Conservation (phyloP, 1,284 basidiomycete species). For the Vanrija humicola region DNA sequence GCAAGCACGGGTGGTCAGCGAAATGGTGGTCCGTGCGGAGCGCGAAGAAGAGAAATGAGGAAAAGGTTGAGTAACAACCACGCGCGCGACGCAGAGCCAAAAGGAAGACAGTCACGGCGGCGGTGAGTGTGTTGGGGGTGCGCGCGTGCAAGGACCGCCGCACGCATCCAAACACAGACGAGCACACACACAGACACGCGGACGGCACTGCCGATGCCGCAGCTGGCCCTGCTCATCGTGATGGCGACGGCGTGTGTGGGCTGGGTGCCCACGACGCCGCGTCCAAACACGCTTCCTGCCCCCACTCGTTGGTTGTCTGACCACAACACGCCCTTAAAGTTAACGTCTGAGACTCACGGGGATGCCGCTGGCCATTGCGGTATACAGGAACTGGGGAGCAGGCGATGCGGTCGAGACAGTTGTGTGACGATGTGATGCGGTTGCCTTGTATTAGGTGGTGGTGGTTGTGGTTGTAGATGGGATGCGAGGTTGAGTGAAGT, state of each 20-base stretch:
- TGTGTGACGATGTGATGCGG: too few relatives aligned
- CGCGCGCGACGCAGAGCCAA: background rate
- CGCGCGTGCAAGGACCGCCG: background rate
- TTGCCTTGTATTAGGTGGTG: background rate
- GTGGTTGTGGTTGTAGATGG: background rate
- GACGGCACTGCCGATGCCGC: too few relatives aligned
- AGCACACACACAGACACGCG: background rate
- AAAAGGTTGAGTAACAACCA: background rate
- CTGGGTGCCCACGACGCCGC: too few relatives aligned
- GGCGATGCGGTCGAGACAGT: background rate
- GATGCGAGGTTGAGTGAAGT: background rate
- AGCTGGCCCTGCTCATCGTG: too few relatives aligned
- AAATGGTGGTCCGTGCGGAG: background rate
- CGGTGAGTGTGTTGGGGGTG: background rate
- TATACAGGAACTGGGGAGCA: background rate
- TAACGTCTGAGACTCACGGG: constrained; percentile 19
- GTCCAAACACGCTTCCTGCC: too few relatives aligned
- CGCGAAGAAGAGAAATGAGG: background rate
- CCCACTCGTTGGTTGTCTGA: too few relatives aligned
- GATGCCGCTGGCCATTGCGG: constrained; percentile 28
- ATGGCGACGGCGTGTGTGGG: too few relatives aligned
- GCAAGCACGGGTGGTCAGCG: background rate
- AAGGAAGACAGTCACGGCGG: background rate
- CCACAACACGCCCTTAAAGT: too few relatives aligned
- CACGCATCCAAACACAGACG: background rate